Base-by-base conservation (phyloP, 1,284 basidiomycete species). In the Puccinia triticina region DNA sequence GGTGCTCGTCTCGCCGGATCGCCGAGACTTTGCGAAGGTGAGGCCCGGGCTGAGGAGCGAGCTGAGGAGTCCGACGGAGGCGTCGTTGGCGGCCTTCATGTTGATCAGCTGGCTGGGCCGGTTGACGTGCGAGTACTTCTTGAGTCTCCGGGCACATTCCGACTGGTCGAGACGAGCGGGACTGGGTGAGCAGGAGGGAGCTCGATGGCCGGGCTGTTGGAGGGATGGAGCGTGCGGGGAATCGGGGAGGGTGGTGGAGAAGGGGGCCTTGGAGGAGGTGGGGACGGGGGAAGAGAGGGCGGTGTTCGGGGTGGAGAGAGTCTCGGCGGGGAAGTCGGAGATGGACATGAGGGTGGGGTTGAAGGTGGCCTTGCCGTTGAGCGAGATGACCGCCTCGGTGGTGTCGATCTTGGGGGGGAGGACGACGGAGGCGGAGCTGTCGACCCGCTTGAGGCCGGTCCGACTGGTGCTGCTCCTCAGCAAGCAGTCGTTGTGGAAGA, bases 331-430 rank as follows among this genome's bases (percentile, higher is more conserved):
- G 21, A 79, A 48, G 40, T 79, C 66, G 14, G 64, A 55, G 26
- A 79, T 79, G 50, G 77, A 69, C 23, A n/a, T 79, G 50, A 79
- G 66, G 43, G 77, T 79, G n/a, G 67, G 61, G 23, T 79, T 69
- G 48, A 67, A 71, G 48, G 64, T 71, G 21, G n/a, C 59, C n/a
- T 79, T 79, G 26, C 78, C 59, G 34, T 53, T 81, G 23, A 81
- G 69, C 10, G 50, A 29, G 67, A 81, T 59, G 26, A 81, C 55
- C 3, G 78, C 69, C 72, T 81, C 69, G 10, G 78, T 81, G 32
- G 78, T 37, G 50, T 81, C 78, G 32, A 81, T 40, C 72, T 81
- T 72, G 48, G 78, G 78, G 16, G 67, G 78, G 53, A 81, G 43
- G 43, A 81, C 78, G 34, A 81, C 26, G 23, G 78, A 81, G 48